These are phyloP conservation scores for Cordyceps farinosa DNA, from an alignment of 2,329 filamentous ascomycete species.

Conservation along the genomic window DNA sequence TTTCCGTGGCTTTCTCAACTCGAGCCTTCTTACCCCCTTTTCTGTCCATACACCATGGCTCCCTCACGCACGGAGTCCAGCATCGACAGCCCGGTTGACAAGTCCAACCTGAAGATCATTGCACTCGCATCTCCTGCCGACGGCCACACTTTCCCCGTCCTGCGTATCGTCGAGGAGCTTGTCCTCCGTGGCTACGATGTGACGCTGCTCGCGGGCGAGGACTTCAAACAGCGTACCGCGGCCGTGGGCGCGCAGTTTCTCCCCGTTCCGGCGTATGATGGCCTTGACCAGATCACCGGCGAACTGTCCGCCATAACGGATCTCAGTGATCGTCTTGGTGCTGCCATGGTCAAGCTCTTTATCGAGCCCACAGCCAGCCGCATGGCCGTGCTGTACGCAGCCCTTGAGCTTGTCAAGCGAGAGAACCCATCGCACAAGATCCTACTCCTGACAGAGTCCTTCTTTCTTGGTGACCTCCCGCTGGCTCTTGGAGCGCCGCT, in stretches of 20 bases:
- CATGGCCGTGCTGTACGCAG: constrained; percentile 9
- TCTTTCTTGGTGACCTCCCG: constrained; percentile 36
- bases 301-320: constrained; percentile 21
- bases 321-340: neutral
- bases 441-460: constrained; percentile 41
- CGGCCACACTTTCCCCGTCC: constrained; percentile 31
- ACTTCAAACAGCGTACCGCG: constrained; percentile 34
- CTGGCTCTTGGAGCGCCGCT: constrained; percentile 36
- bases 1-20: neutral
- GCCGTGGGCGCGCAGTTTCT: constrained; percentile 38
- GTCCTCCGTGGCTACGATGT: constrained; percentile 39
- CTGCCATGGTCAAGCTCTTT: constrained; percentile 24
- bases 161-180: constrained; percentile 36
- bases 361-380: constrained; percentile 34
- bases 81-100: neutral
- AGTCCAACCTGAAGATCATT: neutral
- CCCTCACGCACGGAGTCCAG: neutral
- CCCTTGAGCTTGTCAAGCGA: constrained; percentile 33
- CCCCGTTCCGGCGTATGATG: constrained; percentile 23
- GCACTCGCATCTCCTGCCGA: constrained; percentile 25
- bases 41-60: neutral
- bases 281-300: constrained; percentile 10
- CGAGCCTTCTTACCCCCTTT: neutral
- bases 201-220: constrained; percentile 38
- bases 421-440: constrained; percentile 35